phyloP scores from a whole-genome alignment of 2,329 filamentous ascomycete species.

The Herpotrichia juniperi region DNA sequence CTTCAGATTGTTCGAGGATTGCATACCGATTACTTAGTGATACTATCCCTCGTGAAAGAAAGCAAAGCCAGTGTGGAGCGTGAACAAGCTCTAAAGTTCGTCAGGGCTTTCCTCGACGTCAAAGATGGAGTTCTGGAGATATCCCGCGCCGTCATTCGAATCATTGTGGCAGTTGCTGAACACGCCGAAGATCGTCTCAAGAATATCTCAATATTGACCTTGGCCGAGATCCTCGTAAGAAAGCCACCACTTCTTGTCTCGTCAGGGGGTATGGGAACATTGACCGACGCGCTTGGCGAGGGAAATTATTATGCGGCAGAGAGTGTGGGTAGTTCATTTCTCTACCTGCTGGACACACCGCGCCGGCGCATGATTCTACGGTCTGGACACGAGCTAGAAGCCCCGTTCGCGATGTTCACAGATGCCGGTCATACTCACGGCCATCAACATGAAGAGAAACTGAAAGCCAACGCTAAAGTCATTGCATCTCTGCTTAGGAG shows the following conservation, averaged over 20 bases:
- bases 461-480: constrained; percentile 91
- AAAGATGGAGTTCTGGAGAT: constrained; percentile 90
- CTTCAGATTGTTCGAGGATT: constrained; percentile 84
- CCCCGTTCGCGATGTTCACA: constrained; percentile 87
- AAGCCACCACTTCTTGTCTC: constrained; percentile 82
- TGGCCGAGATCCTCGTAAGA: constrained; percentile 88
- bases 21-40: constrained; percentile 91
- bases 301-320: constrained; percentile 92
- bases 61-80: constrained; percentile 96
- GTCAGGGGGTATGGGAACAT: constrained; percentile 80
- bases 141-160: constrained; percentile 83
- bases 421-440: constrained; percentile 68
- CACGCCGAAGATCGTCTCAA: constrained; percentile 83
- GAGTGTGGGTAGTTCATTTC: constrained; percentile 82
- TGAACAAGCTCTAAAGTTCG: constrained; percentile 95
- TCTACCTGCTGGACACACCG: constrained; percentile 88
- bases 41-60: constrained; percentile 91
- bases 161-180: constrained; percentile 88
- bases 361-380: constrained; percentile 80
- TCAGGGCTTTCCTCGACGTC: constrained; percentile 92
- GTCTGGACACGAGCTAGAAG: constrained; percentile 86
- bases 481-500: constrained; percentile 89
- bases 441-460: constrained; percentile 62
- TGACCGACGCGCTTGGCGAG: constrained; percentile 92
- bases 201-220: constrained; percentile 89